Evolutionary conservation across 2,329 filamentous ascomycete species (phyloP).

Genomic region (Colletotrichum magnum): DNA sequence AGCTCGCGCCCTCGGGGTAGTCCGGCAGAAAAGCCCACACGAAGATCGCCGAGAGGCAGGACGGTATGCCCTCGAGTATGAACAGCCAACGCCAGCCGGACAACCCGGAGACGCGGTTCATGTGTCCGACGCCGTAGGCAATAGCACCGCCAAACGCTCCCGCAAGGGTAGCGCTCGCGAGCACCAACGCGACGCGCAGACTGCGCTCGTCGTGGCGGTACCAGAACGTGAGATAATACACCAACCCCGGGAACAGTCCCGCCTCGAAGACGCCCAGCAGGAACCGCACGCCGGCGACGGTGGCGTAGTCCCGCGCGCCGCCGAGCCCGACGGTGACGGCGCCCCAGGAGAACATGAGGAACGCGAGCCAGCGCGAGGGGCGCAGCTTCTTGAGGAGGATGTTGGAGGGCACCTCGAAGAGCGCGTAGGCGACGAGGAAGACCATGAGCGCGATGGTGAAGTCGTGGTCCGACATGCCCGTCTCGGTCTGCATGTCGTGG

Average conservation of each 20-base stretch:
- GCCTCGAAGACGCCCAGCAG: constrained; percentile 59
- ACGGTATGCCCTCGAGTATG: constrained; percentile 58
- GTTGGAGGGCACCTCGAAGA: constrained; percentile 58
- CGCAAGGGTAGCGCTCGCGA: constrained; percentile 50
- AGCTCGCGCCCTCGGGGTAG: constrained; percentile 57
- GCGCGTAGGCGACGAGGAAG: constrained; percentile 65
- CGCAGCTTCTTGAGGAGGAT: constrained; percentile 53
- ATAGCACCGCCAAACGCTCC: constrained; percentile 53
- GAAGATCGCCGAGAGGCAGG: constrained; percentile 45
- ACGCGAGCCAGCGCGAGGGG: constrained; percentile 53
- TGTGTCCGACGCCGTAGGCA: constrained; percentile 49
- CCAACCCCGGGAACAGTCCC: constrained; percentile 57
- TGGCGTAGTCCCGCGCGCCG: constrained; percentile 53
- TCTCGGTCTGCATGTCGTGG: constrained; percentile 74
- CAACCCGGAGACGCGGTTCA: constrained; percentile 45
- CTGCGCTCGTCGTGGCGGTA: constrained; percentile 62
- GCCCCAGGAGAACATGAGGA: constrained; percentile 56
- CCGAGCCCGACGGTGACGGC: constrained; percentile 55
- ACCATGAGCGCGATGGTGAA: constrained; percentile 73
- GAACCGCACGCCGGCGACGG: constrained; percentile 56
- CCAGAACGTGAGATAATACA: constrained; percentile 59
- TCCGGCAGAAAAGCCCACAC: constrained; percentile 56
- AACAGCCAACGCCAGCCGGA: constrained; percentile 55
- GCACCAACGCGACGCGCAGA: constrained; percentile 58
- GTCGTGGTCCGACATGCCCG: constrained; percentile 72